Base-by-base conservation (phyloP, 2,329 filamentous ascomycete genomes). In the Colletotrichum zoysiae region DNA sequence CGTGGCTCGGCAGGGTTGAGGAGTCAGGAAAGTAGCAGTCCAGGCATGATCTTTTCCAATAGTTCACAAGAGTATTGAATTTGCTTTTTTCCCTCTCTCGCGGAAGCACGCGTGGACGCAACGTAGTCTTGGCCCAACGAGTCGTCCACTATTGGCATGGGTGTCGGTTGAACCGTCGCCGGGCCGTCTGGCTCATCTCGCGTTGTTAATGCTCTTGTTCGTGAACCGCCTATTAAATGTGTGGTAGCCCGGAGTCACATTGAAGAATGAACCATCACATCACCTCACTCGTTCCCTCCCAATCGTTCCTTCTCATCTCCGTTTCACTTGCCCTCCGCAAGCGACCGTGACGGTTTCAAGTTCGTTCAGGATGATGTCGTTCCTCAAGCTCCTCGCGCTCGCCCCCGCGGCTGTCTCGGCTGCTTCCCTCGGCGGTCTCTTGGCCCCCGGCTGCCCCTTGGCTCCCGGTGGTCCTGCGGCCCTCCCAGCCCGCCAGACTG, bases 321-420 rank as follows among this genome's bases (percentile, higher is more conserved):
- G 44, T n/a, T 38, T 33, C 18, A 35, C 23, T 16, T 38, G 16
- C 23, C 38, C 26, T 30, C 30, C 38, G 48, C 46, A 63, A 63
- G 48, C 48, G n/a, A 42, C n/a, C 33, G 51, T 35, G 42, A 59
- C 51, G 55, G 53, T 42, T 56, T 50, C 51, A 2, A 23, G 1
- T 11, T 63, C 65, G 53, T 51, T 18, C 53, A 64, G 64, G 65
- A 71, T 71, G 69, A 59, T 71, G 65, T 68, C 69, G 14, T 48
- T 71, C 38, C 30, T 71, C n/a, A 71, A 63, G 53, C 46, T 71
- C 57, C 40, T 71, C 30, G 23, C 65, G 30, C 59, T 71, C 65
- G 69, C 69, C 23, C 69, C 69, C 18, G 65, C 69, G 59, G 59
- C 40, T 12, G 69, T 56, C 40, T 69, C 69, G 6, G 69, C 69